Percentiles rank a stretch among this genome's conserved stretches.
phyloP scores from a whole-genome alignment of 768 basidiomycete genomes.

The Punctularia strigosozonata region DNA sequence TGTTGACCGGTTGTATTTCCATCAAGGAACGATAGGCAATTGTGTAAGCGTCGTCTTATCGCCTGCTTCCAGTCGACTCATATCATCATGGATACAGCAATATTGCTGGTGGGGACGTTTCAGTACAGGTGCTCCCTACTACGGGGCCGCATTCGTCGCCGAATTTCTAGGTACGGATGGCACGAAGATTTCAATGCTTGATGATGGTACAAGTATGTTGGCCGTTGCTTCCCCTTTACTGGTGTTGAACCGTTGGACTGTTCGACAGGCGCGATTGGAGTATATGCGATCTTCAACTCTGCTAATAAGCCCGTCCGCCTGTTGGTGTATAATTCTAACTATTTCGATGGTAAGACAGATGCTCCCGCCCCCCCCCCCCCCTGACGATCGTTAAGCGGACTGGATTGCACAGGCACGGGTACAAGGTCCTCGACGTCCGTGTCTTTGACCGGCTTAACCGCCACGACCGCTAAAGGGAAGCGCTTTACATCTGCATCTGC shows the following conservation, averaged over 20 bases:
- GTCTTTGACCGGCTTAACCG: too few species aligned
- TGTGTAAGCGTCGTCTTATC: conserved; percentile 15
- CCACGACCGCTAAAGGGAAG: too few species aligned
- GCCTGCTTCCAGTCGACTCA: not conserved
- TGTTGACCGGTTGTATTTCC: conserved; percentile 25
- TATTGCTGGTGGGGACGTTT: conserved; percentile 29
- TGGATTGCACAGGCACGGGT: too few species aligned
- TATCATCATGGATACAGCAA: conserved; percentile 11
- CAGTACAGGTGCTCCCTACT: conserved; percentile 23
- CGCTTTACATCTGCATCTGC: too few species aligned
- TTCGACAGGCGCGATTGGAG: conserved; percentile 15
- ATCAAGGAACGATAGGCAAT: conserved; percentile 28
- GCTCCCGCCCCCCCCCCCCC: too few species aligned
- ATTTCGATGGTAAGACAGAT: conserved; percentile 22
- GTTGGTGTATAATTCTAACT: conserved; percentile 24
- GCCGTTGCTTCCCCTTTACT: too few species aligned
- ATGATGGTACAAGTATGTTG: too few species aligned
- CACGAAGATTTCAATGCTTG: conserved; percentile 20
- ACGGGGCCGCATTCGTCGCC: conserved; percentile 26
- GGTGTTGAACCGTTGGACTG: too few species aligned
- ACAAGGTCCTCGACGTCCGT: too few species aligned
- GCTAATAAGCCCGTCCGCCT: conserved; percentile 16
- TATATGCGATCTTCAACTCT: conserved; percentile 19
- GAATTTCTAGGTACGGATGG: conserved; percentile 24
- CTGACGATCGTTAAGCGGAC: too few species aligned